Base-by-base conservation (phyloP, 495 filamentous ascomycete genomes). In the Penicillium psychrofluorescens region DNA sequence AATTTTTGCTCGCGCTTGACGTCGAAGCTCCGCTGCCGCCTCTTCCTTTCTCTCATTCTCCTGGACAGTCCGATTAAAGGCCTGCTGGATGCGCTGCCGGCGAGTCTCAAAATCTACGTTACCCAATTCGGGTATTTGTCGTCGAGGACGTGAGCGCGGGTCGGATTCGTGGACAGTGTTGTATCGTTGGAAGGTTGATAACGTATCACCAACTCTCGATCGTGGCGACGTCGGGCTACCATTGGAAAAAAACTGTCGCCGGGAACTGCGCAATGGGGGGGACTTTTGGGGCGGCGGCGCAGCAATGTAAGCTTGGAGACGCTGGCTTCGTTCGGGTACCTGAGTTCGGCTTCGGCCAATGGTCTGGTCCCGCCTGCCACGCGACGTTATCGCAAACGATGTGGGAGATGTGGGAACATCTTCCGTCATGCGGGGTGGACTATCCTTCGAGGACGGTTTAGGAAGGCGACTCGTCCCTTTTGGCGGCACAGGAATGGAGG, bases 241-340 rank as follows among this genome's bases (percentile, higher is more conserved):
- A 35, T 78, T 72, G 29, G 88, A 88, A 29, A 95, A 82, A 8
- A 85, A 84, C 59, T 86, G 83, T 28, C 90, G 86, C 34, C 86
- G 74, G 8, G 90, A 95, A 50, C 88, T 90, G 45, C 90, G 78
- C 14, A 95, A 67, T 10, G 81, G 83, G 0, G 90, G 90, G 5
- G 84, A 87, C 43, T 76, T 77, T 43, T 80, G 79, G 6, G 75
- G 75, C 29, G 65, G 71, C 9, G 81, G 78, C 12, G 75, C 72
- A 41, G 77, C 73, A 48, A 88, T 81, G 64, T 83, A 83, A n/a
- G 81, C 84, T 41, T 76, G 71, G 11, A 86, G 58, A 35, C 66
- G 75, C 15, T 74, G 71, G 42, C 68, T 75, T 44, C 61, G 72
- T 12, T 64, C 62, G n/a, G 59, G 53, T 41, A 55, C 42, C 29